Evolutionary conservation across 306 rosid species (phyloP).

Genomic region (Quercus suber): DNA sequence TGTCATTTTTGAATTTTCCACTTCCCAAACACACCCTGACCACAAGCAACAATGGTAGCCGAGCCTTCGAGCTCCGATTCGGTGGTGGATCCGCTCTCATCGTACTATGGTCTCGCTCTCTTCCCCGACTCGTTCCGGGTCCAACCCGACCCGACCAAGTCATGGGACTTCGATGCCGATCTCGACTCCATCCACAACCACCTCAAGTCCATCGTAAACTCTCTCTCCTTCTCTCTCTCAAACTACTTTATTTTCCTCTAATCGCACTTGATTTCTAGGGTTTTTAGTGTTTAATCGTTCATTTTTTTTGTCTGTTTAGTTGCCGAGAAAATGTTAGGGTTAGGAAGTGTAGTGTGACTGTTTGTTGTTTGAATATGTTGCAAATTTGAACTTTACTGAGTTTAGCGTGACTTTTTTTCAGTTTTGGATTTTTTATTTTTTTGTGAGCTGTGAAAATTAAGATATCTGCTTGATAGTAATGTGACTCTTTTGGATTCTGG

Average conservation of each 20-base stretch:
- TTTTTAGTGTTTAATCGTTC: background rate
- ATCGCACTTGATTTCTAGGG: background rate
- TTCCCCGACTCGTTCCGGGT: slow-evolving; percentile 29
- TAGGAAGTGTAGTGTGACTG: background rate
- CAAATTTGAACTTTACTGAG: background rate
- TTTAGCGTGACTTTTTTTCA: background rate
- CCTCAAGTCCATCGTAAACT: slow-evolving; percentile 59
- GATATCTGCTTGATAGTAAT: background rate
- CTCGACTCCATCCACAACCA: slow-evolving; percentile 47
- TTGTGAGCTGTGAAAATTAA: background rate
- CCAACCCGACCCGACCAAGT: slow-evolving; percentile 23
- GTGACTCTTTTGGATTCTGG: background rate
- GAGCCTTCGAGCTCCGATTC: slow-evolving; percentile 18
- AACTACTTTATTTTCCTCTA: background rate
- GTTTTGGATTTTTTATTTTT: background rate
- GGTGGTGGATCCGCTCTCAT: slow-evolving; percentile 50
- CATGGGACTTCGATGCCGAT: slow-evolving; percentile 32
- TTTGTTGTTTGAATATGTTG: background rate
- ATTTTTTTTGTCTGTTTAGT: background rate
- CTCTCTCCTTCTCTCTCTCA: background rate
- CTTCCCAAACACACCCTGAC: background rate
- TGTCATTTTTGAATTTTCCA: slow-evolving; percentile 5
- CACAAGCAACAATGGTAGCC: slow-evolving; percentile 30
- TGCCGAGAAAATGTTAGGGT: background rate
- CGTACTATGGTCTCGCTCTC: slow-evolving; percentile 53